Evolutionary conservation across 2,329 filamentous ascomycete genomes (phyloP), one percentile per base, ranked within the genome.

Genomic region (Nigrograna mackinnonii): DNA sequence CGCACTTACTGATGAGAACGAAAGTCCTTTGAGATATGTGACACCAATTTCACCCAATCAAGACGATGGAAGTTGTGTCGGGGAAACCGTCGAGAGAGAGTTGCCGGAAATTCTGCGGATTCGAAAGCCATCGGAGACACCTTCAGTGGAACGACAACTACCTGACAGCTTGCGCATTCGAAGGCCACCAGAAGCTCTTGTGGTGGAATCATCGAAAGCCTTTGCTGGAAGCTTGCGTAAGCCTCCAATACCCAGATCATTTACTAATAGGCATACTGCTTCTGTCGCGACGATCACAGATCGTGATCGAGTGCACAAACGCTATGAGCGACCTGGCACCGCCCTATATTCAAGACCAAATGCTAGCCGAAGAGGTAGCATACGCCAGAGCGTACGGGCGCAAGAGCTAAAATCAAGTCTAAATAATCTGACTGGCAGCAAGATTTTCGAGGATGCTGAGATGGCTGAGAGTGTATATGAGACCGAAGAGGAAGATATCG

Each of bases 401-500:
- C 44, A 49, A 16, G 49, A 54, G 14, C 33, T 64, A 11, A 62
- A 62, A 37, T 44, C 52, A 1, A 54, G 45, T 20, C 33, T 65
- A 2, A 63, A 63, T 20, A 52, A 52, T 28, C 47, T 58, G 6
- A 57, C 52, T 9, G 49, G 52, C 4, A 56, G 46, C 7, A 49
- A 59, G 34, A 56, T 65, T 16, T 66, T 53, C 32, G 52, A 62
- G 22, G 60, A 66, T 35, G 54, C 49, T 1, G 62, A 64, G 18
- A 43, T 60, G 32, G 65, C 58, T 26, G 62, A 58, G 33, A 64
- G 59, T 26, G 55, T 52, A 13, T 66, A 65, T 39, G 59, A 60
- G 9, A 49, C 52, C 13, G 58, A 62, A 31, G 55, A 62, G 43
- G 48, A 55, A 12, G 57, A 58, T 26, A 58, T 64, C 24, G 52